Percentiles rank a stretch among this genome's conserved stretches.
Evolutionary conservation across 768 basidiomycete species (phyloP).

Genomic region (Tulasnella sp.): DNA sequence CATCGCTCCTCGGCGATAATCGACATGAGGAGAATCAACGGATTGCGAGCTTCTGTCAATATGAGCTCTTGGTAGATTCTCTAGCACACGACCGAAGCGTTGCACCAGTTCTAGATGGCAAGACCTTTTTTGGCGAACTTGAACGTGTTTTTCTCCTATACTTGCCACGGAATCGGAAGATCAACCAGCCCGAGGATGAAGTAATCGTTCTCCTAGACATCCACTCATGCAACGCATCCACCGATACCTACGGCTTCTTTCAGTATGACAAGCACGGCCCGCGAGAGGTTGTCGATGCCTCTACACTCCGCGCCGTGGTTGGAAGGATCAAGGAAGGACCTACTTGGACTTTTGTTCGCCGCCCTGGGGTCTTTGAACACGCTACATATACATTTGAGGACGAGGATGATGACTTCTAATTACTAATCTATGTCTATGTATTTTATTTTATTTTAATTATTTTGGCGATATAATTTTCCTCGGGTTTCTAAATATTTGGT

Average conservation of each 20-base stretch:
- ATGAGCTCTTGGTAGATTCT: background rate
- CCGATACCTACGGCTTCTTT: background rate
- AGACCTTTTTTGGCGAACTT: background rate
- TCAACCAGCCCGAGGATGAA: background rate
- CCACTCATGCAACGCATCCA: background rate
- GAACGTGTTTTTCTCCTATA: background rate
- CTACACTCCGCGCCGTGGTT: background rate
- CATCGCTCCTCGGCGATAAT: background rate
- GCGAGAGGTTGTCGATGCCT: background rate
- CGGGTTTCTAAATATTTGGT: background rate
- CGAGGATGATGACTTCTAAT: background rate
- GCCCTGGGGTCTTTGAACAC: background rate
- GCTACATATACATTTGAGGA: background rate
- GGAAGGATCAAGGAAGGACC: background rate
- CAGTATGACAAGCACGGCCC: background rate
- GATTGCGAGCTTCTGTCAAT: background rate
- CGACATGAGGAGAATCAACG: background rate
- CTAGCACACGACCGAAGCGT: background rate
- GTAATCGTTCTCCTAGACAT: background rate
- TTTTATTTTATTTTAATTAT: background rate
- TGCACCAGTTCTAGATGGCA: background rate
- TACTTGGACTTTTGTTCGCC: background rate
- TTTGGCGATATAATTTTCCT: background rate
- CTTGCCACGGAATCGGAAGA: background rate
- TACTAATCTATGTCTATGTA: background rate